Evolutionary conservation across 495 filamentous ascomycete genomes (phyloP), one percentile per base, ranked within the genome.

Genomic region (Neurospora sp.): DNA sequence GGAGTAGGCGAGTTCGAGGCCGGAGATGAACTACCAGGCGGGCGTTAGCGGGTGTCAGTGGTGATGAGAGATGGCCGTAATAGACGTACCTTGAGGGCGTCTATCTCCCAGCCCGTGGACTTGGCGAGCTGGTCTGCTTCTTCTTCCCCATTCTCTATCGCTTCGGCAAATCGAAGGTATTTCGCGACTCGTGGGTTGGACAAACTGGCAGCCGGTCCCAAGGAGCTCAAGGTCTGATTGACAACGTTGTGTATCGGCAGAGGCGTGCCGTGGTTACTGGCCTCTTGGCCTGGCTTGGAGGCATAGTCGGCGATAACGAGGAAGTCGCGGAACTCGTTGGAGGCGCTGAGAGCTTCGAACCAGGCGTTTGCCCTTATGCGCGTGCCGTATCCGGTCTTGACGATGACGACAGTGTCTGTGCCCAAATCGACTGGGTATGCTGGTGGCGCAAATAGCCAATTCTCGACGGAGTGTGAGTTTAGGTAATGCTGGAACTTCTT

Each of bases 361-460:
- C 79, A 78, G n/a, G 78, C 78, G 8, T 76, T 70, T 23, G 85
- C 76, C 16, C 84, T 76, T 10, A 79, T 69, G 46, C 75, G 77
- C 16, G 84, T 85, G 37, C 83, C 82, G 71, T 81, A 86, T 38
- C 84, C 85, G 4, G 85, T 85, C 75, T 86, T 86, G 23, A 86
- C 70, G 54, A 86, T 79, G 54, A 85, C 77, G 35, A 79, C 79
- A 6, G 83, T 75, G 44, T 86, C 84, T 46, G 78, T 76, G 31
- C 71, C 73, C 4, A 78, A 72, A 40, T 83, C 79, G 71, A 85
- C 69, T 0, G 77, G 75, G 31, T 73, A 75, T 37, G 39, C 16
- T 4, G 76, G 72, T 46, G 74, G 77, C 10, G 69, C 40, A 23
- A 70, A 78, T 14, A 77, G 75, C 78, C 76, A 79, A 0, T 35